These are phyloP conservation scores for Metschnikowia lunata DNA, from an alignment of 805 yeast genomes.

Conservation along the genomic window DNA sequence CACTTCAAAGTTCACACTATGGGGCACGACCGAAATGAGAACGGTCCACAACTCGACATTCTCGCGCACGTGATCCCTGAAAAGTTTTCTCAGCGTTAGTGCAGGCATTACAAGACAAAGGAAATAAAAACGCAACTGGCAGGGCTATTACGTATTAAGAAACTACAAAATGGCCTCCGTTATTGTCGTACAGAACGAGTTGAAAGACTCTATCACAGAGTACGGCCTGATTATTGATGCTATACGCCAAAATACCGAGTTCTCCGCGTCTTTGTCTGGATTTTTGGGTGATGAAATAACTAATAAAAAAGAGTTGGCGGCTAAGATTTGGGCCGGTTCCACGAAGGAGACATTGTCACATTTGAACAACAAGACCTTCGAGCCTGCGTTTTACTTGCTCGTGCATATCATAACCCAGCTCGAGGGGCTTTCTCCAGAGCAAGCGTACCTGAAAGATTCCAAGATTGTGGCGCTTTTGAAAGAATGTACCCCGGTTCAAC, in stretches of 20 bases:
- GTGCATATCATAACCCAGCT: conserved; percentile 32
- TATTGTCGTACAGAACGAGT: conserved; percentile 40
- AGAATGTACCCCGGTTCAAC: conserved; percentile 31
- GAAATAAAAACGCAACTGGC: conserved; percentile 1
- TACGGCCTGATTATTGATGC: conserved; percentile 37
- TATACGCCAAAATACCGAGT: conserved; percentile 23
- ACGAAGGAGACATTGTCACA: conserved; percentile 26
- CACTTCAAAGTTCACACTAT: too few relatives aligned
- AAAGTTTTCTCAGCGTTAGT: conserved; percentile 16
- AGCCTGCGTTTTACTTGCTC: conserved; percentile 41
- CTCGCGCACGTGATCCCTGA: conserved; percentile 16
- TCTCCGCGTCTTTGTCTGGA: conserved; percentile 24
- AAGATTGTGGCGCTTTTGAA: conserved; percentile 26
- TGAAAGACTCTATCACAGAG: conserved; percentile 38
- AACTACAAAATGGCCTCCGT: conserved; percentile 34
- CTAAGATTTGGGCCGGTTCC: conserved; percentile 26
- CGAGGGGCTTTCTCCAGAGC: conserved; percentile 21
- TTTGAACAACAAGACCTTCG: conserved; percentile 42
- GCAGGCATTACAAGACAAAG: conserved; percentile 5
- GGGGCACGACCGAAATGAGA: not conserved
- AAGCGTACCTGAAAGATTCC: conserved; percentile 24
- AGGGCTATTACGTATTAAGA: not conserved
- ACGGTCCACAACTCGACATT: not conserved
- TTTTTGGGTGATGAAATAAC: conserved; percentile 23
- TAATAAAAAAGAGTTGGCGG: conserved; percentile 27